These are phyloP conservation scores for Symbiodinium natans DNA, from an alignment of 73 alveolate genomes.

Conservation along the genomic window DNA sequence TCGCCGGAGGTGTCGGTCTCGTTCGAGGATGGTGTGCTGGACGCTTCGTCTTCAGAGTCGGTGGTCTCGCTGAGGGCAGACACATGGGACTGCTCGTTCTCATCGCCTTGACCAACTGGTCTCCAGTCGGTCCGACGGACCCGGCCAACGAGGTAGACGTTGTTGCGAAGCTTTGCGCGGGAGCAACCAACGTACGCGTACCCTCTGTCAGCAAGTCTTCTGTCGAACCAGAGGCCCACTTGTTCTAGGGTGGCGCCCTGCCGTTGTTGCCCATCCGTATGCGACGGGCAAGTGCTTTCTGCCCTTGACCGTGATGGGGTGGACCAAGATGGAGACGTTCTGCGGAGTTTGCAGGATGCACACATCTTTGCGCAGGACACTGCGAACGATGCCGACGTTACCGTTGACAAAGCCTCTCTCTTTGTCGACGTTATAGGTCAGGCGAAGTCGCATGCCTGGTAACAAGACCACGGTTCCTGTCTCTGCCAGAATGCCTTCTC, in stretches of 20 bases:
- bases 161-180: not conserved
- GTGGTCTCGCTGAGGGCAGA: not conserved
- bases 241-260: conserved; percentile 3
- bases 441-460: not conserved
- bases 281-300: not conserved
- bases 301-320: conserved; percentile 4
- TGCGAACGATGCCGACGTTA: not conserved
- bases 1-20: too few relatives aligned
- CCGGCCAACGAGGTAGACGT: not conserved
- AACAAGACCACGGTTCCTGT: not conserved
- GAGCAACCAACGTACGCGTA: not conserved
- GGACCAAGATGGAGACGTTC: conserved; percentile 4
- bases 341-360: not conserved
- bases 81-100: not conserved
- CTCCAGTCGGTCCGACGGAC: not conserved
- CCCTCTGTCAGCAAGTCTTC: not conserved
- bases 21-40: not conserved
- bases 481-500: not conserved
- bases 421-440: conserved; percentile 38
- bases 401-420: conserved; percentile 55
- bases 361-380: not conserved
- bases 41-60: not conserved
- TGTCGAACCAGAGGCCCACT: not conserved
- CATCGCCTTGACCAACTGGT: not conserved
- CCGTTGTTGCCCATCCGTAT: conserved; percentile 22